Conservation (phyloP, 345 rosid genomes). For the Moricandia moricandioides region DNA sequence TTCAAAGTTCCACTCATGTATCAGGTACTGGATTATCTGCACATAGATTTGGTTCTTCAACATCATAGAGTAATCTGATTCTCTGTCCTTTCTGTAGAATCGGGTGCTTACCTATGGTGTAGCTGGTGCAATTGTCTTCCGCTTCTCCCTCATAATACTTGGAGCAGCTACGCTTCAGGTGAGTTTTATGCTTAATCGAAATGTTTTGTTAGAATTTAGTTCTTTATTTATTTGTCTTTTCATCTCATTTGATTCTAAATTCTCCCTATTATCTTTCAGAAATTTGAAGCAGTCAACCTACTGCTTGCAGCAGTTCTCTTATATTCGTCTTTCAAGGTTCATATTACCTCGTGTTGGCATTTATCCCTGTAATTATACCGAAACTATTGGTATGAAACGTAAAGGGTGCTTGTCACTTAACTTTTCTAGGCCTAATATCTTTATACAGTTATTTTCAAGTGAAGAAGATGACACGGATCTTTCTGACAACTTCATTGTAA, state of each 20-base stretch:
- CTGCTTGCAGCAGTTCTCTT: slow-evolving; percentile 78
- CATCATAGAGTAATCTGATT: slow-evolving; percentile 1
- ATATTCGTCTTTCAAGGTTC: slow-evolving; percentile 86
- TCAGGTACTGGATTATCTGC: slow-evolving; percentile 58
- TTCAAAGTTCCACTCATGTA: slow-evolving; percentile 85
- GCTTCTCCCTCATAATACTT: slow-evolving; percentile 67
- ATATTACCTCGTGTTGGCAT: slow-evolving; percentile 2
- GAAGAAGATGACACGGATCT: slow-evolving; percentile 83
- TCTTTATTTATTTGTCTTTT: neutral
- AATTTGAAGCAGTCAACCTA: slow-evolving; percentile 80
- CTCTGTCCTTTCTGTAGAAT: slow-evolving; percentile 43
- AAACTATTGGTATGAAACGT: neutral
- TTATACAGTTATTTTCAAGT: slow-evolving; percentile 58
- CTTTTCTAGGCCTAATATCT: slow-evolving; percentile 2
- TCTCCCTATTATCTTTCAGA: slow-evolving; percentile 45
- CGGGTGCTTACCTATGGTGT: slow-evolving; percentile 87
- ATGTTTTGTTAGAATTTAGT: neutral
- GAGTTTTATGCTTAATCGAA: neutral
- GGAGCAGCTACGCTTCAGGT: slow-evolving; percentile 85
- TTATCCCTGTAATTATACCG: slow-evolving; percentile 1
- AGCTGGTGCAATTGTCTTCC: slow-evolving; percentile 85
- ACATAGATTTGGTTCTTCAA: slow-evolving; percentile 8
- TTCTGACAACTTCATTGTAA: slow-evolving; percentile 80
- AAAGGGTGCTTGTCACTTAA: neutral
- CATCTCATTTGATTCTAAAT: slow-evolving; percentile 10